These are phyloP conservation scores for Choiromyces venosus DNA, from an alignment of 495 filamentous ascomycete species.

Conservation along the genomic window DNA sequence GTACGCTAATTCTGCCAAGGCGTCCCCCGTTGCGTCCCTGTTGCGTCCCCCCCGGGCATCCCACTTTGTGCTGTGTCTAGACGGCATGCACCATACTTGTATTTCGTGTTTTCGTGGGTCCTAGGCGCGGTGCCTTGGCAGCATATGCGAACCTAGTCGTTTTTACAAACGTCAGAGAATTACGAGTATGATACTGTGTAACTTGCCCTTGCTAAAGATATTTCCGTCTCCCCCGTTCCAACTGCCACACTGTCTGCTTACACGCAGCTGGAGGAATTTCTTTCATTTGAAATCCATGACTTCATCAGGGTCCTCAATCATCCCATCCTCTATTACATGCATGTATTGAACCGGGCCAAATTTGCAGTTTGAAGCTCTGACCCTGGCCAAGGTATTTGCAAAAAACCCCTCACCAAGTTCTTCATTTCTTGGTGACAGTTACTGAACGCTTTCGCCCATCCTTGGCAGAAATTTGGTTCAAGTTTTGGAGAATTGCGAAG, in stretches of 20 bases:
- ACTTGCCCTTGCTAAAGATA: background rate
- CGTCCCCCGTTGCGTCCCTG: too few relatives aligned
- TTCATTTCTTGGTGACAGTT: background rate
- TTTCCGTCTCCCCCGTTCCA: background rate
- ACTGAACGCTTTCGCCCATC: background rate
- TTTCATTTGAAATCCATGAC: background rate
- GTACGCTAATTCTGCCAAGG: too few relatives aligned
- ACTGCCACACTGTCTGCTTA: background rate
- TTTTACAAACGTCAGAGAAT: too few relatives aligned
- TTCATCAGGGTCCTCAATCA: background rate
- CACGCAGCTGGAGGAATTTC: background rate
- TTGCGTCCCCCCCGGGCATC: too few relatives aligned
- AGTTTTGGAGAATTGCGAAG: background rate
- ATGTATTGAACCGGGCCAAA: background rate
- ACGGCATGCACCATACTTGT: too few relatives aligned
- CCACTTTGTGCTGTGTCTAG: too few relatives aligned
- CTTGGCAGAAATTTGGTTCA: background rate
- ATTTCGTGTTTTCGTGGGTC: too few relatives aligned
- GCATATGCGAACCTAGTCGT: too few relatives aligned
- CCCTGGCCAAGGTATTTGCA: background rate
- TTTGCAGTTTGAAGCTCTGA: background rate
- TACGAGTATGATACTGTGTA: background rate
- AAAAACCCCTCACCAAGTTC: background rate
- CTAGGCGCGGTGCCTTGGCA: too few relatives aligned
- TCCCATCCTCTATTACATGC: background rate